Percentiles rank a stretch among this genome's conserved stretches.
These are phyloP conservation scores for Fusarium duplospermum DNA, from an alignment of 2,329 filamentous ascomycete genomes.

Conservation along the genomic window DNA sequence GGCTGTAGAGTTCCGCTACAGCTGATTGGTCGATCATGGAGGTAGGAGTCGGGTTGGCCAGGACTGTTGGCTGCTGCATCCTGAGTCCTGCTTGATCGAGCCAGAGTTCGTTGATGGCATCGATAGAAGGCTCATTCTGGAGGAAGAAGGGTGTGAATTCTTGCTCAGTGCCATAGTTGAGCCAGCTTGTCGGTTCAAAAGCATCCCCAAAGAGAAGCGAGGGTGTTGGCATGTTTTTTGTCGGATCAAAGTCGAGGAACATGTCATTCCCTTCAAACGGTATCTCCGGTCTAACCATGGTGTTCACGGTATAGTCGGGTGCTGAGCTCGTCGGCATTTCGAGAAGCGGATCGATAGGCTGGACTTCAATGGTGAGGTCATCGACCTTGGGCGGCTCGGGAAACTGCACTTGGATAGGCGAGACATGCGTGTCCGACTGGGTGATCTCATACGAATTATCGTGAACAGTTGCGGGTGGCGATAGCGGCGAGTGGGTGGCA, in stretches of 20 bases:
- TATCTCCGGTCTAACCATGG: background rate
- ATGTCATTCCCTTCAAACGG: background rate
- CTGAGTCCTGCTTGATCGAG: background rate
- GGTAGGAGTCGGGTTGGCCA: background rate
- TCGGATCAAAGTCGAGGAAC: background rate
- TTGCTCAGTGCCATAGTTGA: background rate
- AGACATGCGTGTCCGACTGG: background rate
- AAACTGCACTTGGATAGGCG: background rate
- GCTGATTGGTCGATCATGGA: background rate
- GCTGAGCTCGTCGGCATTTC: background rate
- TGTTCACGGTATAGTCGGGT: background rate
- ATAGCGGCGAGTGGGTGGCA: background rate
- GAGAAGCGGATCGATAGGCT: background rate
- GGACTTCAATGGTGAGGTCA: background rate
- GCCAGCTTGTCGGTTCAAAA: background rate
- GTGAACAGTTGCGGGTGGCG: background rate
- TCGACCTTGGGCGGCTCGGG: background rate
- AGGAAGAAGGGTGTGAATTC: background rate
- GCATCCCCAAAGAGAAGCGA: background rate
- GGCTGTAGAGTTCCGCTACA: constrained; percentile 2
- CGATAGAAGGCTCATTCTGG: background rate
- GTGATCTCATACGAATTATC: background rate
- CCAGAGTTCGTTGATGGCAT: background rate
- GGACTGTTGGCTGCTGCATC: background rate
- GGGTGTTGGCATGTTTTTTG: background rate